phyloP scores from a whole-genome alignment of 345 rosid species.

The Trapa bicornis region DNA sequence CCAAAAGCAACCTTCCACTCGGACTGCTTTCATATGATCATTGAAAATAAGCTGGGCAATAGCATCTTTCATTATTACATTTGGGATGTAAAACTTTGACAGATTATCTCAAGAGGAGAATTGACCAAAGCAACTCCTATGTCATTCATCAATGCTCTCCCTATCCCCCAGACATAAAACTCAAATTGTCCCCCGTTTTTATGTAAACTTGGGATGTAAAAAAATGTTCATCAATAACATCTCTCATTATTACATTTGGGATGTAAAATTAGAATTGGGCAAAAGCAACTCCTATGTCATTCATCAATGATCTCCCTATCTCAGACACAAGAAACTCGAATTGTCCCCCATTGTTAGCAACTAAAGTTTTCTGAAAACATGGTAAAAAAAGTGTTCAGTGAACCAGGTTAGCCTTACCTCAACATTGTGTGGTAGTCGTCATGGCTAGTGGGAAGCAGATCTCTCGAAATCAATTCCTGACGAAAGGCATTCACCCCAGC shows the following conservation, averaged over 20 bases:
- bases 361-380: not conserved
- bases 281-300: not conserved
- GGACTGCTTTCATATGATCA: not conserved
- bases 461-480: slow-evolving; percentile 39
- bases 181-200: no score
- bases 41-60: not conserved
- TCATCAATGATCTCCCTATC: not conserved
- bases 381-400: not conserved
- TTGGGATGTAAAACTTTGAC: not conserved
- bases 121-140: not conserved
- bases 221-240: no score
- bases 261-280: not conserved
- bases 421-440: slow-evolving; percentile 90
- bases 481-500: slow-evolving; percentile 60
- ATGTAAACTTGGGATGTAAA: no score
- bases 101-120: not conserved
- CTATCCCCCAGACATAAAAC: no score
- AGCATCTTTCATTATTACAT: not conserved
- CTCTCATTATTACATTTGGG: no score
- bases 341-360: not conserved
- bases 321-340: not conserved
- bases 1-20: not conserved
- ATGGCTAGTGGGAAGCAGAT: slow-evolving; percentile 56
- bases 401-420: slow-evolving; percentile 31
- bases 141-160: no score